phyloP scores from a whole-genome alignment of 2,329 filamentous ascomycete genomes.

The Emmonsia crescens region DNA sequence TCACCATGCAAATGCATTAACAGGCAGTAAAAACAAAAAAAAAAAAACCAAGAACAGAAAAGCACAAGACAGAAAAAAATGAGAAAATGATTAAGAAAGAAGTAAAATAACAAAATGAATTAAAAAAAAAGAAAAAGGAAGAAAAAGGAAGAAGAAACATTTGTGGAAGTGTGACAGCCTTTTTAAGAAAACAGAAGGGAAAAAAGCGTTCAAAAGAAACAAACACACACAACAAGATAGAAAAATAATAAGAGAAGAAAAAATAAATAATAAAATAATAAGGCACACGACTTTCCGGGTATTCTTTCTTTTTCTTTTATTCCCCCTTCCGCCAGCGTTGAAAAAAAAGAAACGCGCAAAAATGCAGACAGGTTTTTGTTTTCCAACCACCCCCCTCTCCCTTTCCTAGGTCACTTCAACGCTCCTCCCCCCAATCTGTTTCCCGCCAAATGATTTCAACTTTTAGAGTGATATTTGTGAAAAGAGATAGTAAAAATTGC shows the following conservation, averaged over 20 bases:
- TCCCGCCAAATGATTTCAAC: neutral
- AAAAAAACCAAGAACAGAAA: neutral
- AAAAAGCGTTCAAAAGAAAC: conserved; percentile 7
- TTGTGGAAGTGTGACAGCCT: neutral
- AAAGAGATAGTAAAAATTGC: neutral
- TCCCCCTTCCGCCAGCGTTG: neutral
- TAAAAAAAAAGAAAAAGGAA: conserved; percentile 12
- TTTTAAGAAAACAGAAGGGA: conserved; percentile 2
- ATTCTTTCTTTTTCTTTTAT: conserved; percentile 1
- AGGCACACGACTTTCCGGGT: conserved; percentile 1
- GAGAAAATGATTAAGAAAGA: neutral
- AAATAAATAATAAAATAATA: neutral
- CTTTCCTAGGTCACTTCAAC: neutral
- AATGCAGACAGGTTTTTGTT: conserved; percentile 10
- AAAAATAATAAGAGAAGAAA: conserved; percentile 4
- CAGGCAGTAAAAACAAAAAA: neutral
- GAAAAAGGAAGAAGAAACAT: conserved; percentile 5
- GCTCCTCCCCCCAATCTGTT: neutral
- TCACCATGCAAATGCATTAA: conserved; percentile 1
- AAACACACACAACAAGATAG: conserved; percentile 6
- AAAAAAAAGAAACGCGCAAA: conserved; percentile 10
- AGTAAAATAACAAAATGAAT: conserved; percentile 1
- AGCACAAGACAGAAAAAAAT: neutral
- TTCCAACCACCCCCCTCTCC: neutral
- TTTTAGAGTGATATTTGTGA: neutral